Conservation (phyloP, 2,329 filamentous ascomycete genomes). For the Cordyceps militaris region DNA sequence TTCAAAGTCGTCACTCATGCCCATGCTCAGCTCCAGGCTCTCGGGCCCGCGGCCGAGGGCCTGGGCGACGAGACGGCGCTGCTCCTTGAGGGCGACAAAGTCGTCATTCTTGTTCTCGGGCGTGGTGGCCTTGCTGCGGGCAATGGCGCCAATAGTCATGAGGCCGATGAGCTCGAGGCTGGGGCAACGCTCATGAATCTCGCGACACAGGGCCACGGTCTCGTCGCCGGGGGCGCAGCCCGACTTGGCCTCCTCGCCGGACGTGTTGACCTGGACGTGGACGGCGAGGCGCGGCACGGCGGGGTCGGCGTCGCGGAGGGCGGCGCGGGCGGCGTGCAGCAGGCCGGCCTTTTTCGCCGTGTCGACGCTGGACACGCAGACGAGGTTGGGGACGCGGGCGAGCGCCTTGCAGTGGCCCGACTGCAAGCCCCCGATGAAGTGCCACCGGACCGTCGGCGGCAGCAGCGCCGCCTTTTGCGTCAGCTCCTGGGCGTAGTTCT, state of each 20-base stretch:
- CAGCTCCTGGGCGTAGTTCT: slow-evolving; percentile 93
- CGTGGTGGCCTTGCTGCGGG: slow-evolving; percentile 66
- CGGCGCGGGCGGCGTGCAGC: slow-evolving; percentile 68
- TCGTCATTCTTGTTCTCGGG: slow-evolving; percentile 85
- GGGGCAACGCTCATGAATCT: slow-evolving; percentile 64
- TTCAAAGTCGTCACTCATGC: slow-evolving; percentile 96
- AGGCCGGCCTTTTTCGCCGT: slow-evolving; percentile 77
- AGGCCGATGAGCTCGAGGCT: slow-evolving; percentile 70
- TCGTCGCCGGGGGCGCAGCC: slow-evolving; percentile 65
- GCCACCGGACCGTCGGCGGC: slow-evolving; percentile 74
- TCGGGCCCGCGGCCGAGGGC: slow-evolving; percentile 41
- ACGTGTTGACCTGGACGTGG: slow-evolving; percentile 94
- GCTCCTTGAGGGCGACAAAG: slow-evolving; percentile 62
- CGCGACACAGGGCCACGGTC: slow-evolving; percentile 56
- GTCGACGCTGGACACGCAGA: slow-evolving; percentile 88
- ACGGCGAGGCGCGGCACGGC: slow-evolving; percentile 52
- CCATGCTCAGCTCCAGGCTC: slow-evolving; percentile 86
- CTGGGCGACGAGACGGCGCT: slow-evolving; percentile 61
- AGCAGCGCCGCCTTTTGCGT: slow-evolving; percentile 76
- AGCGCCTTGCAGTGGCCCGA: slow-evolving; percentile 84
- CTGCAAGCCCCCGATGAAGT: slow-evolving; percentile 93
- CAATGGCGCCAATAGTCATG: slow-evolving; percentile 97
- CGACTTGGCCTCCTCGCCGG: slow-evolving; percentile 77
- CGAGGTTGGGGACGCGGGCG: slow-evolving; percentile 81
- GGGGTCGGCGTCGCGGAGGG: slow-evolving; percentile 37